Percentiles rank a stretch among this genome's conserved stretches.
Evolutionary conservation across 2,329 filamentous ascomycete genomes (phyloP).

Genomic region (Aspergillus ustus): DNA sequence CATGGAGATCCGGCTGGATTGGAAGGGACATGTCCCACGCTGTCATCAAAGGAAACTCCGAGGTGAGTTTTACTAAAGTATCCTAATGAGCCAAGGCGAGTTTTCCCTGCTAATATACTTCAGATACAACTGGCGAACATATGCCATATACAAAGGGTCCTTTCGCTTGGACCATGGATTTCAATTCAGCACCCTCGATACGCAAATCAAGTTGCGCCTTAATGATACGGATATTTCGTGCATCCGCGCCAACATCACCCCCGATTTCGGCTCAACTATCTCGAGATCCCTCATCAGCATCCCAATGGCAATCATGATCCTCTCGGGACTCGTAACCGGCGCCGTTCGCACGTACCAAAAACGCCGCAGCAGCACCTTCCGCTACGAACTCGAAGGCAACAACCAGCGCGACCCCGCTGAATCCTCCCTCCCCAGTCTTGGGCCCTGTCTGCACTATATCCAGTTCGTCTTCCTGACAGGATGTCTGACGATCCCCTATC

Average conservation of each 20-base stretch:
- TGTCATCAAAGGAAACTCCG: background rate
- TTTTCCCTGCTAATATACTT: background rate
- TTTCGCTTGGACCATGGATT: constrained; percentile 12
- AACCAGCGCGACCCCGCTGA: constrained; percentile 8
- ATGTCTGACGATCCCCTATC: constrained; percentile 19
- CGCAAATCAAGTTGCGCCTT: constrained; percentile 13
- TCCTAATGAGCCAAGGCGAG: too few species aligned
- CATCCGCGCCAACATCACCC: constrained; percentile 16
- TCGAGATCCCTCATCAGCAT: background rate
- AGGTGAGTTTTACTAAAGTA: too few species aligned
- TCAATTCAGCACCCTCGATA: constrained; percentile 14
- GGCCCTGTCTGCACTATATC: constrained; percentile 18
- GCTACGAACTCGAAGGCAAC: constrained; percentile 16
- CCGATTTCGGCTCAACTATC: constrained; percentile 14
- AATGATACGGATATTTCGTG: constrained; percentile 15
- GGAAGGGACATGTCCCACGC: background rate
- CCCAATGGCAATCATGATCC: constrained; percentile 15
- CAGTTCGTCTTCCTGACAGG: constrained; percentile 23
- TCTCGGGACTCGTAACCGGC: constrained; percentile 9
- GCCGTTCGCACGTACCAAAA: background rate
- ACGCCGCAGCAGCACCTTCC: constrained; percentile 15
- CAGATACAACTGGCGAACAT: background rate
- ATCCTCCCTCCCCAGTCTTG: constrained; percentile 12
- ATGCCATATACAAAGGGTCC: constrained; percentile 13
- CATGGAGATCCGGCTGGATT: background rate